Conservation (phyloP, 1,284 basidiomycete genomes). For the Puccinia horiana region DNA sequence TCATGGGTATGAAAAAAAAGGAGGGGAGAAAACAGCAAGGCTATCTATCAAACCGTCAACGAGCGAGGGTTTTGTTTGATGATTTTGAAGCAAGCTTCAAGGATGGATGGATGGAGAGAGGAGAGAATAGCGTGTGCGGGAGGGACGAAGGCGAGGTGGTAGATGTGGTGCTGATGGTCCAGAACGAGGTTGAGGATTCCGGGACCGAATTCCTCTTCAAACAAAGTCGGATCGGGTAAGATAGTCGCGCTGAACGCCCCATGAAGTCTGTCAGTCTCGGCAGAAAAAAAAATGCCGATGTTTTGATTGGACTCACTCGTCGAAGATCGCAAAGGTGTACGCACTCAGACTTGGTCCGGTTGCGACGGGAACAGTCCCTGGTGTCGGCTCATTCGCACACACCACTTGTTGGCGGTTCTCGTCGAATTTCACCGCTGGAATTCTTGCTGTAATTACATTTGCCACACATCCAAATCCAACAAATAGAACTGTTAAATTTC, state of each 20-base stretch:
- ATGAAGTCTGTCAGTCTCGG: too few species aligned
- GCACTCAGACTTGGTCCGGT: constrained; percentile 66
- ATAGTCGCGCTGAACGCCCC: constrained; percentile 70
- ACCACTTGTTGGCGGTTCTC: constrained; percentile 69
- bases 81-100: neutral
- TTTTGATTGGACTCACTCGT: neutral
- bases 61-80: too few species aligned
- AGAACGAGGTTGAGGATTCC: constrained; percentile 70
- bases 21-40: too few species aligned
- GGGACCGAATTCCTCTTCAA: constrained; percentile 81
- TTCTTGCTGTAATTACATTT: constrained; percentile 64
- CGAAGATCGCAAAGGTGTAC: constrained; percentile 26
- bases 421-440: constrained; percentile 74
- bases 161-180: constrained; percentile 60
- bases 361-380: constrained; percentile 63
- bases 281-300: neutral
- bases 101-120: neutral
- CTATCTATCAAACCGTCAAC: too few species aligned
- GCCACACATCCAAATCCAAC: neutral
- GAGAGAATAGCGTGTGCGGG: neutral
- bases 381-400: constrained; percentile 66
- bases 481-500: too few species aligned
- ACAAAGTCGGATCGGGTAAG: constrained; percentile 79
- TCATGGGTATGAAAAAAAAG: too few species aligned
- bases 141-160: neutral